phyloP scores from a whole-genome alignment of 371 early-diverging fungal genomes.

The Mucor sp. region DNA sequence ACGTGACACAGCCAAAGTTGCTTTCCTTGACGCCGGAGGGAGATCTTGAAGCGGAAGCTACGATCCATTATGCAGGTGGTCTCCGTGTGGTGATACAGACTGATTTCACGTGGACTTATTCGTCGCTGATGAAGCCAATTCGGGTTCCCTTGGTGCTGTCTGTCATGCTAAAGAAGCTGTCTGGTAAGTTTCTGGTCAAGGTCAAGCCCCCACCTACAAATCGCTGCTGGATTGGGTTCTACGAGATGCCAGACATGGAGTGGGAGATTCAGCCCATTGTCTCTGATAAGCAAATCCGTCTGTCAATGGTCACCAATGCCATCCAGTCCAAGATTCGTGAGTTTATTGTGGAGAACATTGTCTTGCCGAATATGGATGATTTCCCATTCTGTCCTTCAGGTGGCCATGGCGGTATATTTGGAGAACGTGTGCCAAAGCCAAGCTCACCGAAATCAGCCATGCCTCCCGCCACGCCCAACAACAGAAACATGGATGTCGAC shows the following conservation, averaged over 20 bases:
- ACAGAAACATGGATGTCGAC: constrained; percentile 7
- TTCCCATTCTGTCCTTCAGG: constrained; percentile 70
- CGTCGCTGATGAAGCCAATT: constrained; percentile 62
- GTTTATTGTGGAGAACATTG: constrained; percentile 75
- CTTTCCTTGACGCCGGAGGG: constrained; percentile 68
- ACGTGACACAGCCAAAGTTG: constrained; percentile 76
- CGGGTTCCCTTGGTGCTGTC: constrained; percentile 79
- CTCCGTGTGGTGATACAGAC: constrained; percentile 72
- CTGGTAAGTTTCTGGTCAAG: constrained; percentile 74
- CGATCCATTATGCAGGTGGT: constrained; percentile 78
- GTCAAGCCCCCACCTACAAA: constrained; percentile 87
- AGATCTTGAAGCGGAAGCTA: constrained; percentile 71
- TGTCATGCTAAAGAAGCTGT: constrained; percentile 63
- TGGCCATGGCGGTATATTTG: constrained; percentile 70
- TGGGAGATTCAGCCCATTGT: constrained; percentile 83
- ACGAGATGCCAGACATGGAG: constrained; percentile 75
- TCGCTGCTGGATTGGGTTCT: constrained; percentile 88
- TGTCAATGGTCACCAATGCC: constrained; percentile 74
- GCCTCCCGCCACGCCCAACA: neutral
- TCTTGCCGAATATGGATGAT: constrained; percentile 93
- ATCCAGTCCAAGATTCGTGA: constrained; percentile 85
- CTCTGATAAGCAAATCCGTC: constrained; percentile 79
- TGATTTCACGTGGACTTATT: constrained; percentile 46
- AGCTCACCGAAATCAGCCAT: neutral
- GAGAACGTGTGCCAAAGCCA: constrained; percentile 27